phyloP scores from a whole-genome alignment of 1,284 basidiomycete species.

The Papiliotrema fonsecae region DNA sequence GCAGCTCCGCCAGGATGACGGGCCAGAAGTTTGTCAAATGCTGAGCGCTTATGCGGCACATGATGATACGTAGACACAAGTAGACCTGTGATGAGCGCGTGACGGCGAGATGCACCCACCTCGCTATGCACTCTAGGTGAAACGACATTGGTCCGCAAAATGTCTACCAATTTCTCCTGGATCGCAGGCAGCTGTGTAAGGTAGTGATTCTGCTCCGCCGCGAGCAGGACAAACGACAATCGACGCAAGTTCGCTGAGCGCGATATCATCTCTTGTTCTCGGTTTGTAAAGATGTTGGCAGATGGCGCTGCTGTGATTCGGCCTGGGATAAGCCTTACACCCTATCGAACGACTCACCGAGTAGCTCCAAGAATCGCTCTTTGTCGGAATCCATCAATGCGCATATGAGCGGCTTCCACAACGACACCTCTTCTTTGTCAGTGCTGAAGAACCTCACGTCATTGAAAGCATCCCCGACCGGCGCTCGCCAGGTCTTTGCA shows the following conservation, averaged over 20 bases:
- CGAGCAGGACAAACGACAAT: conserved; percentile 76
- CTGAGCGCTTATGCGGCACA: conserved; percentile 86
- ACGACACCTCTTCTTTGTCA: conserved; percentile 52
- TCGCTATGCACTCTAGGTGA: conserved; percentile 87
- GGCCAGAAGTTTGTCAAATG: conserved; percentile 97
- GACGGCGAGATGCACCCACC: conserved; percentile 49
- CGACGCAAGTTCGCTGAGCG: conserved; percentile 85
- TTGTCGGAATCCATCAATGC: conserved; percentile 81
- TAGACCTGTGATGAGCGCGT: conserved; percentile 53
- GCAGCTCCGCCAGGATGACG: conserved; percentile 86
- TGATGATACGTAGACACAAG: conserved; percentile 82
- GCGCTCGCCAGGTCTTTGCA: conserved; percentile 77
- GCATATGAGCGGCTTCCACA: conserved; percentile 75
- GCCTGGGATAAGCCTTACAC: conserved; percentile 49
- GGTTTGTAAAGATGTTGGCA: conserved; percentile 93
- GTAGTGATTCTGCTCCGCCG: conserved; percentile 85
- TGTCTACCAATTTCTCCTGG: conserved; percentile 94
- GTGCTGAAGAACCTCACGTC: conserved; percentile 80
- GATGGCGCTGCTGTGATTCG: conserved; percentile 81
- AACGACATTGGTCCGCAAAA: conserved; percentile 68
- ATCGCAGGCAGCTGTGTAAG: conserved; percentile 83
- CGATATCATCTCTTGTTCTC: conserved; percentile 85
- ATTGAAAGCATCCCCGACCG: conserved; percentile 73
- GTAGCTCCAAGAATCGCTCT: conserved; percentile 74
- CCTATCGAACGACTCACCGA: conserved; percentile 55